A percentile compares a stretch with the other conserved stretches of the same genome.
phyloP scores from a whole-genome alignment of 202 grass and related monocot species.

The Musa balbisiana region DNA sequence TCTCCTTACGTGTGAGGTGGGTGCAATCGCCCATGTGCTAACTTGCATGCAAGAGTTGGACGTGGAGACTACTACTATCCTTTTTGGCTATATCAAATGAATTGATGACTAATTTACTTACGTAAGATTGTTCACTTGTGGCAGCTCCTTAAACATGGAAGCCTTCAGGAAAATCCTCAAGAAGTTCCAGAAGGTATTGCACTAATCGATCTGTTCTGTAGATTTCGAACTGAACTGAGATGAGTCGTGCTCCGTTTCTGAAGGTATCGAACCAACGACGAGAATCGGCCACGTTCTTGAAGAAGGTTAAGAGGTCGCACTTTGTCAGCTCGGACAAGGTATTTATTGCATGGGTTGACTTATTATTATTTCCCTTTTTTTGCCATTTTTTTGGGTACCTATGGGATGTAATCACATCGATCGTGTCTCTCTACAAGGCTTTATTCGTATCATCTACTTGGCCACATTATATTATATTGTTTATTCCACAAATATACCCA shows the following conservation, averaged over 20 bases:
- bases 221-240: not conserved
- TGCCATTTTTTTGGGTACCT: not conserved
- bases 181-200: conserved; percentile 82
- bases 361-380: not conserved
- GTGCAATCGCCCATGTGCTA: too few species aligned
- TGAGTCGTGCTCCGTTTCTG: not conserved
- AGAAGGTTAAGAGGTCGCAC: conserved; percentile 64
- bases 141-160: conserved; percentile 75
- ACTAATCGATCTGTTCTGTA: not conserved
- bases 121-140: too few species aligned
- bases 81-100: not conserved
- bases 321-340: conserved; percentile 77
- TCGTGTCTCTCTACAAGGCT: not conserved
- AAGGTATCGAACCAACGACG: conserved; percentile 69
- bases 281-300: conserved; percentile 37
- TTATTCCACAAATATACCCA: too few species aligned
- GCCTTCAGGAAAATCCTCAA: conserved; percentile 94
- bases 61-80: not conserved
- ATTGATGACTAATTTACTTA: too few species aligned
- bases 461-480: too few species aligned
- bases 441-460: too few species aligned
- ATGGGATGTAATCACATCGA: not conserved
- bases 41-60: too few species aligned
- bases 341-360: not conserved
- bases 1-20: not conserved